Evolutionary conservation across 2,329 filamentous ascomycete species (phyloP), one percentile per base, ranked within the genome.

Genomic region (Pseudopyrenochaeta lycopersici): DNA sequence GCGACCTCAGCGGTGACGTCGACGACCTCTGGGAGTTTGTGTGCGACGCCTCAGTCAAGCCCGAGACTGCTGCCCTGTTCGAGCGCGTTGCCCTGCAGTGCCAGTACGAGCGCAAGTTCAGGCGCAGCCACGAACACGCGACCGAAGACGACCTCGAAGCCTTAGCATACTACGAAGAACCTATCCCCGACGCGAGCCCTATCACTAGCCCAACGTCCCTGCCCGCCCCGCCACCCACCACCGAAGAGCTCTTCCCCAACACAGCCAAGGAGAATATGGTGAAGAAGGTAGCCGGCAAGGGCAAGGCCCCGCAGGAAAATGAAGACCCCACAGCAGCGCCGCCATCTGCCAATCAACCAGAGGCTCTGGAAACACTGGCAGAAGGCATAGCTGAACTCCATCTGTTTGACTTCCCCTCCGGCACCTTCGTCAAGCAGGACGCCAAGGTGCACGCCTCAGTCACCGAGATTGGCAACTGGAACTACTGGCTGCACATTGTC

Each of bases 11-110:
- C 67, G 95, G 95, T 51, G 95, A 99, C 81, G 84, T 87, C 29
- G 94, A 92, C 48, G 95, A 99, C 76, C 84, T 98, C n/a, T 99
- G 91, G 83, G 94, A 99, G 76, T 99, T 98, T 73, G 90, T 99
- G 60, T 98, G 93, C 80, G 95, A 98, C 77, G 76, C 82, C 33
- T 88, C 88, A 11, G 85, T 90, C 36, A 81, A 87, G 23, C 80
- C 87, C 2, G 83, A 87, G 42, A 90, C 93, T 65, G 89, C 95
- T 20, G 84, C 88, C 40, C 86, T 89, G 14, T 98, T 99, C 74
- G 87, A 94, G 70, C 83, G 89, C 48, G 88, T 92, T 47, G 91
- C 95, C 7, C 85, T 91, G 52, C 89, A 97, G 85, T 97, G 95
- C 75, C 95, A 99, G 77, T 99, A 96, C 89, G 95, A 99, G 80